These are phyloP conservation scores for Puccinellia tenuiflora DNA, from an alignment of 176 grass and related monocot species.

Conservation along the genomic window DNA sequence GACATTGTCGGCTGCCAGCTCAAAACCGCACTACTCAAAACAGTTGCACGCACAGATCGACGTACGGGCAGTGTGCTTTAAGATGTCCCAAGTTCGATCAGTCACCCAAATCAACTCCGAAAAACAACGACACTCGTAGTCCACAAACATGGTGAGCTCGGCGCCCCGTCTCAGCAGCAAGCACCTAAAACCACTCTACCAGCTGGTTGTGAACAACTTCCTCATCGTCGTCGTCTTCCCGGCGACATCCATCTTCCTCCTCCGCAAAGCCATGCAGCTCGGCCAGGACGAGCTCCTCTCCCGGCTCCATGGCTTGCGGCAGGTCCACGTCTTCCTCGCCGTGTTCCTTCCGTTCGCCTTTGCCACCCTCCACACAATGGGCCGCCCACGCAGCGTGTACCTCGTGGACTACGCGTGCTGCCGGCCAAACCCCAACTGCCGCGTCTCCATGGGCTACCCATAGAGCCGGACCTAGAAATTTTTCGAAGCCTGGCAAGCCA, in stretches of 20 bases:
- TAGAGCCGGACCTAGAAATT: no score
- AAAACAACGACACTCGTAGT: not conserved
- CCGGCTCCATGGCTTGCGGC: not conserved
- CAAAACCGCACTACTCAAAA: not conserved
- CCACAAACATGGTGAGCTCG: not conserved
- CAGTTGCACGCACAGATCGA: not conserved
- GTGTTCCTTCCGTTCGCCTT: not conserved
- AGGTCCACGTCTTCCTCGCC: not conserved
- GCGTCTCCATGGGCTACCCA: not conserved
- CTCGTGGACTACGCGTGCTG: constrained; percentile 43
- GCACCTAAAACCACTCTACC: not conserved
- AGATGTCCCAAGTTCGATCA: not conserved
- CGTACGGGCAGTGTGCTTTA: not conserved
- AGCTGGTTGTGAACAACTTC: constrained; percentile 7
- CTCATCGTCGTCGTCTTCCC: not conserved
- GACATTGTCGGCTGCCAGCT: not conserved
- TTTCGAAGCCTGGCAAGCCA: no score
- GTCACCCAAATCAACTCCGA: not conserved
- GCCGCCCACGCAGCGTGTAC: constrained; percentile 15
- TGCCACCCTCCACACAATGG: not conserved
- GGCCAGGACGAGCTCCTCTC: not conserved
- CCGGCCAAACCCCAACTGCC: not conserved
- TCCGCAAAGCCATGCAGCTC: not conserved
- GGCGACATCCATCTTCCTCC: not conserved
- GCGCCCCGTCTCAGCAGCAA: not conserved